Evolutionary conservation across 2,329 filamentous ascomycete genomes (phyloP), one percentile per base, ranked within the genome.

Genomic region (Trichoderma simmonsii): DNA sequence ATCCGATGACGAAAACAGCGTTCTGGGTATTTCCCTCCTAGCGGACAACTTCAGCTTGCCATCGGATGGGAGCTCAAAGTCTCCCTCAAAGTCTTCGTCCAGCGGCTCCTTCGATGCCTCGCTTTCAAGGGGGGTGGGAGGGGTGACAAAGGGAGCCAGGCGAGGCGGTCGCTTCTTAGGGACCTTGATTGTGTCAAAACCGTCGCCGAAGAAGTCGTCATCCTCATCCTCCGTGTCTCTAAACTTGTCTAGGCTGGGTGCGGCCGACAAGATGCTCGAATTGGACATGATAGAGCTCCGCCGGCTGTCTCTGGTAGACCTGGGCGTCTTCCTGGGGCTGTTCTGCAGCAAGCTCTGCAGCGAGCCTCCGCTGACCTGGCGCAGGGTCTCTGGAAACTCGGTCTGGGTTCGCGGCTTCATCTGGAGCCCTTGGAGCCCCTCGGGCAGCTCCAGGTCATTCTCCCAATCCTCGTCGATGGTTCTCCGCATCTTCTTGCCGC

Each of bases 401-500:
- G 84, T 82, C 62, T 85, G 85, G 71, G 90, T 89, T 71, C 87
- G 86, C 21, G 85, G 83, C 80, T 92, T 93, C 74, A 95, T 86
- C 75, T 89, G 87, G 73, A 94, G 83, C 6, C 84, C 85, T 73
- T 89, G 86, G 34, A 86, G 86, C 2, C 84, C 79, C 51, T 86
- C 86, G 4, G 92, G 90, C 18, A 94, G 81, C 76, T 93, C 92
- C 63, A 95, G 82, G 76, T 95, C 93, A 76, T 94, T 92, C 73
- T 90, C 91, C 91, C 93, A 95, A 79, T 95, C 93, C 76, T 94
- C 92, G 74, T 93, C 90, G 72, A 93, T 89, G 54, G 91, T 89
- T 78, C 89, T 92, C 77, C 90, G 91, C 24, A 92, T 86, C 77
- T 91, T 94, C 75, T 89, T 88, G 72, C 90, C 90, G 64, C 95